phyloP scores from a whole-genome alignment of 2,329 filamentous ascomycete species.

The Fusarium xyrophilum region DNA sequence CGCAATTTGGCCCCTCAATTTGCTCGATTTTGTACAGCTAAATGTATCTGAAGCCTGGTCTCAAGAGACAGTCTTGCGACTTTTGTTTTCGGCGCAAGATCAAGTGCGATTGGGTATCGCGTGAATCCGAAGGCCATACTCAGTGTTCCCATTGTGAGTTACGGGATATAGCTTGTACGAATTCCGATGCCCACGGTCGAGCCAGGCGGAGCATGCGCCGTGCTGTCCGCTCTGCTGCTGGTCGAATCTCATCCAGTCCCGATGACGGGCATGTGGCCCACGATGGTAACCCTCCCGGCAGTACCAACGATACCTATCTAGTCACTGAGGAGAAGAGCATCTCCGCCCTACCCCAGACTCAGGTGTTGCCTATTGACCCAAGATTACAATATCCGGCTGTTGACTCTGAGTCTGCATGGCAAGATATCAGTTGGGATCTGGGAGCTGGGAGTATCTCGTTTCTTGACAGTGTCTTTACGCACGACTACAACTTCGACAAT shows the following conservation, averaged over 20 bases:
- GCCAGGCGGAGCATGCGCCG: neutral
- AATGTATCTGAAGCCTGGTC: neutral
- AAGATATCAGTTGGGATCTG: neutral
- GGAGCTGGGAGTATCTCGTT: neutral
- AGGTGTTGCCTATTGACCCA: neutral
- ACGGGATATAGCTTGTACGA: neutral
- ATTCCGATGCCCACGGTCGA: neutral
- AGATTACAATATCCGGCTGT: neutral
- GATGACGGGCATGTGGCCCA: neutral
- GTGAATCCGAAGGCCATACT: neutral
- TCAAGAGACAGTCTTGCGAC: neutral
- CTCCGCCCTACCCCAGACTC: neutral
- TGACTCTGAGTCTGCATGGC: neutral
- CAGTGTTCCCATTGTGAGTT: neutral
- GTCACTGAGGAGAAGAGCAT: neutral
- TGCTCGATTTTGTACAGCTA: neutral
- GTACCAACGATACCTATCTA: neutral
- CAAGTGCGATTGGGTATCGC: neutral
- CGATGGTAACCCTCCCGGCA: neutral
- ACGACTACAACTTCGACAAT: neutral
- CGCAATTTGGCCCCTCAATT: neutral
- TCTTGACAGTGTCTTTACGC: neutral
- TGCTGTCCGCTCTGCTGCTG: neutral
- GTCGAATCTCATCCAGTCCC: neutral
- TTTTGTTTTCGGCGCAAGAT: neutral